phyloP scores from a whole-genome alignment of 1,284 basidiomycete genomes.

The Moniliella sp. region DNA sequence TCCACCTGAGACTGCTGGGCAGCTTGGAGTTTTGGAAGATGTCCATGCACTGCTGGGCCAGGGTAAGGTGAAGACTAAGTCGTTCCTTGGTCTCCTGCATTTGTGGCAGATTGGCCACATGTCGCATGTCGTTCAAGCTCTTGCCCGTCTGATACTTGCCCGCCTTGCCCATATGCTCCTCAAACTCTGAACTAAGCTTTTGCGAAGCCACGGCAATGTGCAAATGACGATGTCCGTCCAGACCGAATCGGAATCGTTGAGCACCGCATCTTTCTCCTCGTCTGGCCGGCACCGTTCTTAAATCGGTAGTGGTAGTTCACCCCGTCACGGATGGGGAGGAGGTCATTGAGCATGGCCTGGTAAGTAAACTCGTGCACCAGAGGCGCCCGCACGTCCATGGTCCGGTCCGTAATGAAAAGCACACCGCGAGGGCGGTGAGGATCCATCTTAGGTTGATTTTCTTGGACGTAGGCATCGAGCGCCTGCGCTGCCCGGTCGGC shows the following conservation, averaged over 20 bases:
- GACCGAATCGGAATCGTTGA: constrained; percentile 66
- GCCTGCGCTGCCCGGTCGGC: constrained; percentile 16
- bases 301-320: constrained; percentile 55
- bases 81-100: constrained; percentile 88
- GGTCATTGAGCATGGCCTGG: constrained; percentile 94
- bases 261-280: constrained; percentile 63
- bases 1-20: constrained; percentile 69
- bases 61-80: constrained; percentile 83
- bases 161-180: constrained; percentile 74
- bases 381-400: constrained; percentile 77
- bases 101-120: constrained; percentile 88
- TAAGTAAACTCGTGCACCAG: constrained; percentile 89
- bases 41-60: constrained; percentile 91
- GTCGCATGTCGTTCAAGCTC: constrained; percentile 88
- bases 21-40: constrained; percentile 78
- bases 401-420: constrained; percentile 75
- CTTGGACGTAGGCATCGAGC: constrained; percentile 13
- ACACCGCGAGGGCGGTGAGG: constrained; percentile 52
- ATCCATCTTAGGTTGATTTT: constrained; percentile 43
- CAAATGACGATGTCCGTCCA: constrained; percentile 82
- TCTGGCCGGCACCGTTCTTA: constrained; percentile 40
- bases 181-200: constrained; percentile 82
- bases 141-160: constrained; percentile 55
- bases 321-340: constrained; percentile 61
- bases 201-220: constrained; percentile 97